Conservation (phyloP, 202 grass and related monocot genomes). For the Elaeis oleifera region DNA sequence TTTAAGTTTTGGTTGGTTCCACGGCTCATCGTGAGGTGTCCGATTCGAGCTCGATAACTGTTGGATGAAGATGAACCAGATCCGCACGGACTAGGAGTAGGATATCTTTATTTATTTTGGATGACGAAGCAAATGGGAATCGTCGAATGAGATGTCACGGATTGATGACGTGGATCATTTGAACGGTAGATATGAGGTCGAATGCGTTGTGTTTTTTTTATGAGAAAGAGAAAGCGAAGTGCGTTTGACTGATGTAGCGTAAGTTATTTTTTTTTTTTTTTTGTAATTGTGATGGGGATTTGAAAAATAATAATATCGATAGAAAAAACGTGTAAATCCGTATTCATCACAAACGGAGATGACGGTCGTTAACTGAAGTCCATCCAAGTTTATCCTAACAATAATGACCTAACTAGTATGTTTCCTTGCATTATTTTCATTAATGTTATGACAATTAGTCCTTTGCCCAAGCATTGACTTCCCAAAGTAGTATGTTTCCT, state of each 20-base stretch:
- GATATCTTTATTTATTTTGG: not conserved
- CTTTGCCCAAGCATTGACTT: no score
- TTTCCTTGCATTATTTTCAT: no score
- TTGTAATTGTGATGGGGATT: no score
- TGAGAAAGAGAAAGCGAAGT: conserved; percentile 31
- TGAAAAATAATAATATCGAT: no score
- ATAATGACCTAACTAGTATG: no score
- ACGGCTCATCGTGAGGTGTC: not conserved
- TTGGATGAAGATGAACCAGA: conserved; percentile 7
- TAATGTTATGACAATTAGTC: no score
- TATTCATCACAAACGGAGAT: no score
- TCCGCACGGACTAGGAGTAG: not conserved
- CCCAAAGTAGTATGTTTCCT: no score
- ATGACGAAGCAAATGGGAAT: not conserved
- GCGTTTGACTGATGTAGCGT: not conserved
- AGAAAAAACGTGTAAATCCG: no score
- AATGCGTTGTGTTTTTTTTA: conserved; percentile 58
- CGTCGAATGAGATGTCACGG: conserved; percentile 32
- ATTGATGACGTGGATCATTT: conserved; percentile 50
- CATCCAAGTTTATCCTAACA: no score
- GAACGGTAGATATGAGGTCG: not conserved
- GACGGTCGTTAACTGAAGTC: no score
- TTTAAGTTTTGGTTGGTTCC: not conserved
- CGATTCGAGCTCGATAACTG: not conserved
- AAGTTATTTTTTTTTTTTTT: no score